phyloP scores from a whole-genome alignment of 2,329 filamentous ascomycete species.

The Tolypocladium ovalisporum region DNA sequence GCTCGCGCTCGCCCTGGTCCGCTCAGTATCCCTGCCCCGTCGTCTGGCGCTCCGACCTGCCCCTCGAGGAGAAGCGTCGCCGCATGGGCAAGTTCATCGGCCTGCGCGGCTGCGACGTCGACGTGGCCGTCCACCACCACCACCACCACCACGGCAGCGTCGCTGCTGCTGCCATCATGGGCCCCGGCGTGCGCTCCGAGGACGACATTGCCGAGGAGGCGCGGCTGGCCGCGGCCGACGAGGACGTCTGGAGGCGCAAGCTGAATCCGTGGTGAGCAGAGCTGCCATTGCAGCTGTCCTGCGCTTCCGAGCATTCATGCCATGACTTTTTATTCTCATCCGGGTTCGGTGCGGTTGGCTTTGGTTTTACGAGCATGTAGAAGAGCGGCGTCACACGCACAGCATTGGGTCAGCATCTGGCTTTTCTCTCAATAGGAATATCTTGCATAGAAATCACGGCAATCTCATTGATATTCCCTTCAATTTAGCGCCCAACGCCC shows the following conservation, averaged over 20 bases:
- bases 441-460: conserved; percentile 1
- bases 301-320: not conserved
- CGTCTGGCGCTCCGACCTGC: conserved; percentile 42
- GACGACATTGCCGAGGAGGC: conserved; percentile 37
- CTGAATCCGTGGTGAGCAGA: conserved; percentile 15
- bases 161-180: conserved; percentile 1
- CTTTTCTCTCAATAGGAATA: not conserved
- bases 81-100: conserved; percentile 68
- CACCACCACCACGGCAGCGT: not conserved
- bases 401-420: conserved; percentile 4
- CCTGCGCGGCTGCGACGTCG: conserved; percentile 41
- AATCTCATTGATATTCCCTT: not conserved
- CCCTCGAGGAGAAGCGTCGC: conserved; percentile 57
- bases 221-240: conserved; percentile 28
- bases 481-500: not conserved
- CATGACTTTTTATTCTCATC: not conserved
- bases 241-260: conserved; percentile 39
- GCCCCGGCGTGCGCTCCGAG: conserved; percentile 25
- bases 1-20: conserved; percentile 42
- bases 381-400: conserved; percentile 3
- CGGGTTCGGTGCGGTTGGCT: not conserved
- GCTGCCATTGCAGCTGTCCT: not conserved
- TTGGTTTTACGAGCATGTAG: conserved; percentile 1
- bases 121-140: not conserved
- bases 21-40: conserved; percentile 58